A percentile compares a stretch with the other conserved stretches of the same genome.
phyloP scores from a whole-genome alignment of 768 basidiomycete genomes.

The Cystofilobasidium ferigula region DNA sequence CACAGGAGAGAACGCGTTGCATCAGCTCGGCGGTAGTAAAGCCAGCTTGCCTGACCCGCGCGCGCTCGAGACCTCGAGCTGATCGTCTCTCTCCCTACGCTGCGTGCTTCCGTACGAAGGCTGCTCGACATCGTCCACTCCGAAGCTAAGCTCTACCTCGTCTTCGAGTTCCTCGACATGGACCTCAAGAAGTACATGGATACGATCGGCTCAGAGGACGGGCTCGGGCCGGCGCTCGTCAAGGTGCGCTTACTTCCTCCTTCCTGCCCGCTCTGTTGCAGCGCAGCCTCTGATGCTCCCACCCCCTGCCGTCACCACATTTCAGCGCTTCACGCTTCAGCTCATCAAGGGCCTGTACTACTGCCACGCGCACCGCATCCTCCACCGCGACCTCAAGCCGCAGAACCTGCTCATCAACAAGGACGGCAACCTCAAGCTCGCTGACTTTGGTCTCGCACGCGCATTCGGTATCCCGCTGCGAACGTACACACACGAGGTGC shows the following conservation, averaged over 20 bases:
- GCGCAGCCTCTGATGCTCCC: not conserved
- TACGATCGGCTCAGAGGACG: constrained; percentile 54
- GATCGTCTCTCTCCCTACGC: constrained; percentile 8
- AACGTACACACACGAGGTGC: constrained; percentile 97
- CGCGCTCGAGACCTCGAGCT: not conserved
- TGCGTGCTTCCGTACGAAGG: constrained; percentile 42
- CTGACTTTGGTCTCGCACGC: constrained; percentile 89
- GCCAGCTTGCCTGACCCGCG: too few species aligned
- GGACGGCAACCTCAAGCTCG: constrained; percentile 81
- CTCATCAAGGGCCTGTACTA: constrained; percentile 81
- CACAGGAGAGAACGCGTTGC: too few species aligned
- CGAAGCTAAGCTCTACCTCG: constrained; percentile 93
- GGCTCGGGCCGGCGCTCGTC: constrained; percentile 59
- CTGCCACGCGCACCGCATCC: constrained; percentile 87
- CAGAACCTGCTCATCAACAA: constrained; percentile 91
- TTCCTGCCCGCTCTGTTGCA: not conserved
- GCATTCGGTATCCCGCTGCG: constrained; percentile 97
- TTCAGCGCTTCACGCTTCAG: constrained; percentile 91
- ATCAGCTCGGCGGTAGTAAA: too few species aligned
- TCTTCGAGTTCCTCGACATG: constrained; percentile 93
- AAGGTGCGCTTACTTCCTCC: constrained; percentile 51
- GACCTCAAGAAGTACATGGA: constrained; percentile 98
- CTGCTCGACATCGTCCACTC: constrained; percentile 92
- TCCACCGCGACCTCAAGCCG: constrained; percentile 94
- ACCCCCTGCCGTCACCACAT: not conserved